A percentile compares a stretch with the other conserved stretches of the same genome.
These are phyloP conservation scores for Ogataea trehalophila DNA, from an alignment of 805 yeast genomes.

Conservation along the genomic window DNA sequence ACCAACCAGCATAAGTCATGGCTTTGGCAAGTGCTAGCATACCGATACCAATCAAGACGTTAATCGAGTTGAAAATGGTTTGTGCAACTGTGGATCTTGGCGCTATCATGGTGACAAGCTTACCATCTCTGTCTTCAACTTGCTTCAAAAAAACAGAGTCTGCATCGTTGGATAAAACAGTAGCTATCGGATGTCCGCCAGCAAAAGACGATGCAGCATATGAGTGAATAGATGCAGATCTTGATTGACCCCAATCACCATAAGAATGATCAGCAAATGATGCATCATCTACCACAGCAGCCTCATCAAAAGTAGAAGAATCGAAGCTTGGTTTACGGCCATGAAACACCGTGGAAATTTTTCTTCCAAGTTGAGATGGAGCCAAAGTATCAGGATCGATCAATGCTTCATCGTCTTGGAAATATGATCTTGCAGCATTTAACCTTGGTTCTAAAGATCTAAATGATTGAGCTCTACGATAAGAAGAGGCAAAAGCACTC, in stretches of 20 bases:
- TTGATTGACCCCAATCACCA: conserved; percentile 21
- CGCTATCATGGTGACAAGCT: conserved; percentile 62
- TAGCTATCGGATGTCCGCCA: conserved; percentile 12
- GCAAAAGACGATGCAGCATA: conserved; percentile 19
- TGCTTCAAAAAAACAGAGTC: conserved; percentile 34
- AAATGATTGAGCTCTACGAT: conserved; percentile 71
- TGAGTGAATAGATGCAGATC: conserved; percentile 26
- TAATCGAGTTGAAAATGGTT: conserved; percentile 62
- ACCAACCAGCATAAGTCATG: conserved; percentile 58
- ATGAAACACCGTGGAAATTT: conserved; percentile 49
- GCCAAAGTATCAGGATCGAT: conserved; percentile 66
- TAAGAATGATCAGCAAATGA: conserved; percentile 34
- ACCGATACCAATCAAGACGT: conserved; percentile 65
- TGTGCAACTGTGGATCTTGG: conserved; percentile 80
- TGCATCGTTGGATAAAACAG: conserved; percentile 21
- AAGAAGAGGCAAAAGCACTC: conserved; percentile 75
- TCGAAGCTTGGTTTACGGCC: conserved; percentile 16
- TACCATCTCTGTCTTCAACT: conserved; percentile 69
- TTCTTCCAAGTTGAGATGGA: conserved; percentile 59
- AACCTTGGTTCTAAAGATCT: conserved; percentile 51
- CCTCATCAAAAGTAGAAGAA: conserved; percentile 29
- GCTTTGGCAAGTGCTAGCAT: conserved; percentile 64
- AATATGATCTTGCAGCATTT: conserved; percentile 58
- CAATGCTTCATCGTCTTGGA: conserved; percentile 57
- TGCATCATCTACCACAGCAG: conserved; percentile 37